Percentiles rank a stretch among this genome's conserved stretches.
These are phyloP conservation scores for Solanum sejunctum DNA, from an alignment of 257 asterid genomes.

Conservation along the genomic window DNA sequence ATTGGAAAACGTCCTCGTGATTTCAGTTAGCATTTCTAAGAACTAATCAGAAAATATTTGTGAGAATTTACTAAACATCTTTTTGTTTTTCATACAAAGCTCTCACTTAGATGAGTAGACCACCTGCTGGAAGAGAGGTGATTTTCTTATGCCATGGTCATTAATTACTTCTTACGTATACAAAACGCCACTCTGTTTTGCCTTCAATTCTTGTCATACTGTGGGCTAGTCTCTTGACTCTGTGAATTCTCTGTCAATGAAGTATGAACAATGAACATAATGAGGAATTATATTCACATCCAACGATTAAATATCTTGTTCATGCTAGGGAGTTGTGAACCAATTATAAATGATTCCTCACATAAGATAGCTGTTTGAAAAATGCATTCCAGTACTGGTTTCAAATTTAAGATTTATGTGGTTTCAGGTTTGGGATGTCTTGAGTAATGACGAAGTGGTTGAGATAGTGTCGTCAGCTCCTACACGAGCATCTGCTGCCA, in stretches of 20 bases:
- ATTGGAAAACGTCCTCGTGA: not conserved
- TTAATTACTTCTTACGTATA: not conserved
- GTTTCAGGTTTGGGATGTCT: conserved; percentile 89
- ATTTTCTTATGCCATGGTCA: not conserved
- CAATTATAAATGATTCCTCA: not conserved
- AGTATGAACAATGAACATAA: not conserved
- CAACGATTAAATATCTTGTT: not conserved
- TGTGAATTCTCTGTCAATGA: not conserved
- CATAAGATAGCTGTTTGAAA: not conserved
- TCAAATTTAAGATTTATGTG: not conserved
- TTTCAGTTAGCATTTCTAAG: not conserved
- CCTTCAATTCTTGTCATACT: not conserved
- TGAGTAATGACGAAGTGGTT: conserved; percentile 92
- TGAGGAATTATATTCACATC: not conserved
- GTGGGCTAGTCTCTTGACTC: not conserved
- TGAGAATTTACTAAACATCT: not conserved
- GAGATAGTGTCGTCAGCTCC: conserved; percentile 70
- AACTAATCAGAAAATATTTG: not conserved
- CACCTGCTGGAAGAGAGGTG: not conserved
- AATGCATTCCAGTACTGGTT: not conserved
- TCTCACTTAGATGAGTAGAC: not conserved
- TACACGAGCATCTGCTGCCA: conserved; percentile 70
- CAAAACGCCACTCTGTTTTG: not conserved
- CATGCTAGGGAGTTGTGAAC: not conserved
- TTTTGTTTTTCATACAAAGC: not conserved